A percentile compares a stretch with the other conserved stretches of the same genome.
These are phyloP conservation scores for Arachis stenosperma DNA, from an alignment of 306 rosid species.

Conservation along the genomic window DNA sequence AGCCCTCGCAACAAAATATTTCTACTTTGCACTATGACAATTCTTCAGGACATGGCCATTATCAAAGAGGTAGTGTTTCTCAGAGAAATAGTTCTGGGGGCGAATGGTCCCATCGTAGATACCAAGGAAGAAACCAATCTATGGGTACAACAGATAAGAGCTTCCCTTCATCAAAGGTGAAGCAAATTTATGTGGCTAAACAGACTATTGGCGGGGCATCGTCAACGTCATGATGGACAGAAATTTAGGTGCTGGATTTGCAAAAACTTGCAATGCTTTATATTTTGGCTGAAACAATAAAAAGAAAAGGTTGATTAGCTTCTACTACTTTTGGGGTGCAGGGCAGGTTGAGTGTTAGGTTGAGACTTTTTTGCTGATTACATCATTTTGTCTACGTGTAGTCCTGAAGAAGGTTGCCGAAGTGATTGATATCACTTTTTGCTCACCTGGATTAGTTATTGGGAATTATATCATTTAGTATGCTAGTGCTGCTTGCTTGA, in stretches of 20 bases:
- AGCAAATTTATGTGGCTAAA: conserved; percentile 93
- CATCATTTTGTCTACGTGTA: conserved; percentile 34
- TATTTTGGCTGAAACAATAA: conserved; percentile 41
- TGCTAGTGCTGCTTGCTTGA: conserved; percentile 30
- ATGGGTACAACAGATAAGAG: conserved; percentile 63
- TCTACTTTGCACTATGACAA: conserved; percentile 68
- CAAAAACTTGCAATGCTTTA: conserved; percentile 27
- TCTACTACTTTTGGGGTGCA: conserved; percentile 38
- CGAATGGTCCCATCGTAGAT: conserved; percentile 83
- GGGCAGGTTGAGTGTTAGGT: conserved; percentile 47
- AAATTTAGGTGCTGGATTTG: conserved; percentile 34
- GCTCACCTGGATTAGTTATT: background rate
- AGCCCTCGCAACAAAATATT: conserved; percentile 51
- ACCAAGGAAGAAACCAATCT: conserved; percentile 81
- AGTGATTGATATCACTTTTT: conserved; percentile 35
- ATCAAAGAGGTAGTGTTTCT: conserved; percentile 67
- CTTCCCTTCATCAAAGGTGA: conserved; percentile 69
- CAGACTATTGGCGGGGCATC: conserved; percentile 69
- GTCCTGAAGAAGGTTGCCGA: conserved; percentile 41
- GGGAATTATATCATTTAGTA: conserved; percentile 5
- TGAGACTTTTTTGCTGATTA: conserved; percentile 41
- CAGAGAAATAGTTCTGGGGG: conserved; percentile 70
- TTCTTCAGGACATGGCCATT: conserved; percentile 60
- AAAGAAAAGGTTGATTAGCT: conserved; percentile 51
- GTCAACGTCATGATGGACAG: conserved; percentile 47